Evolutionary conservation across 2,329 filamentous ascomycete species (phyloP).

Genomic region (Aspergillus latus): DNA sequence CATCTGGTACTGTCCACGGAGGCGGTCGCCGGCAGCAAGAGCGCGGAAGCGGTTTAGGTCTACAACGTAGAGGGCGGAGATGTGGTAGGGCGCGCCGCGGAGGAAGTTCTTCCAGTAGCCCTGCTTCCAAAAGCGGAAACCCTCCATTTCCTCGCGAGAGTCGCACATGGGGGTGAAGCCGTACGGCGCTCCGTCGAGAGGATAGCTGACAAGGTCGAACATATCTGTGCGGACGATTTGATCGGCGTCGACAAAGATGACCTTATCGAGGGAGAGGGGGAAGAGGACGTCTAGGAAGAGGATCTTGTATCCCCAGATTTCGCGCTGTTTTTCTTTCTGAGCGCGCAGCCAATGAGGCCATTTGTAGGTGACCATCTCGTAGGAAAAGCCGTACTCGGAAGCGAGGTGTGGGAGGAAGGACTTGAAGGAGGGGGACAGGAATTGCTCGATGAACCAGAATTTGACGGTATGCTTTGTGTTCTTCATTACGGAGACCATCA

Average conservation of each 20-base stretch:
- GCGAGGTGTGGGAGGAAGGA: conserved; percentile 86
- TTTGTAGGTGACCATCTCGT: conserved; percentile 99
- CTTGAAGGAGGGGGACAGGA: conserved; percentile 96
- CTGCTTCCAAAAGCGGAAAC: conserved; percentile 99
- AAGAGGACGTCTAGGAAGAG: conserved; percentile 97
- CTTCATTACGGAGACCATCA: conserved; percentile 98
- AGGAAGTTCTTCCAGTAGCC: conserved; percentile 97
- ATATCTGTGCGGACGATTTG: conserved; percentile 97
- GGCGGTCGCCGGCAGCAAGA: conserved; percentile 84
- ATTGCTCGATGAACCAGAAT: conserved; percentile 99
- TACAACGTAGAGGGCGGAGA: conserved; percentile 94
- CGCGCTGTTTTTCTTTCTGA: conserved; percentile 95
- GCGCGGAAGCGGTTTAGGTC: conserved; percentile 87
- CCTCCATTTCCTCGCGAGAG: conserved; percentile 93
- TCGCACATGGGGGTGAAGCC: conserved; percentile 99
- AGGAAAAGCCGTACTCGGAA: conserved; percentile 83
- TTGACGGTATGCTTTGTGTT: conserved; percentile 96
- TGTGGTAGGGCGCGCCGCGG: conserved; percentile 86
- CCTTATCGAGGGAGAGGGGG: conserved; percentile 92
- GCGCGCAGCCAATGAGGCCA: conserved; percentile 98
- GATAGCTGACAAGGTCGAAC: conserved; percentile 84
- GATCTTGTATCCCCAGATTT: conserved; percentile 99
- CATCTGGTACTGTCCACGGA: conserved; percentile 91
- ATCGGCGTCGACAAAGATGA: conserved; percentile 98
- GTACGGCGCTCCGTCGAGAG: conserved; percentile 88